Evolutionary conservation across 2,329 filamentous ascomycete genomes (phyloP).

Genomic region (Penicillium occitanis): DNA sequence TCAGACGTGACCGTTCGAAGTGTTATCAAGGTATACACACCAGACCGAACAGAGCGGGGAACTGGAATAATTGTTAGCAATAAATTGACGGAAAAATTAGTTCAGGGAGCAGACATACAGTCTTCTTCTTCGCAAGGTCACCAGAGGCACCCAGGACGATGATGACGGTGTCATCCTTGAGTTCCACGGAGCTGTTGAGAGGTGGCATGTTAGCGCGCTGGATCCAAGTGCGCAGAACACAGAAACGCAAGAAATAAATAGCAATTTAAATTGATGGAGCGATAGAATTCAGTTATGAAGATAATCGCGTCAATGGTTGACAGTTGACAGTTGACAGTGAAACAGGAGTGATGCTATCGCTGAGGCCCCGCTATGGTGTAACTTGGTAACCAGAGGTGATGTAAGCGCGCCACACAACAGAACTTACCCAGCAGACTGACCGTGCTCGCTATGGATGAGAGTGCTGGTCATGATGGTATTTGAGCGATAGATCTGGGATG

Average conservation of each 20-base stretch:
- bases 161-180: conserved; percentile 98
- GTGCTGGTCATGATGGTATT: conserved; percentile 51
- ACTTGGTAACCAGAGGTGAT: conserved; percentile 31
- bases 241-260: neutral
- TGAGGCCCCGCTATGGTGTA: conserved; percentile 16
- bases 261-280: neutral
- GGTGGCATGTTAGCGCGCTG: conserved; percentile 41
- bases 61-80: conserved; percentile 53
- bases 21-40: conserved; percentile 59
- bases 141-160: conserved; percentile 95
- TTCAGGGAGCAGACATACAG: conserved; percentile 56
- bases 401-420: conserved; percentile 36
- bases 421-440: conserved; percentile 55
- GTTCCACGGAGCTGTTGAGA: conserved; percentile 72
- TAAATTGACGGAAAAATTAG: conserved; percentile 26
- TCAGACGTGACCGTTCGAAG: conserved; percentile 2
- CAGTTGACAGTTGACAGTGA: neutral
- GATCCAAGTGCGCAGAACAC: neutral
- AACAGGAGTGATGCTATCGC: neutral
- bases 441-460: conserved; percentile 52
- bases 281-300: neutral
- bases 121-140: conserved; percentile 99
- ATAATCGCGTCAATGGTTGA: neutral
- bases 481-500: neutral
- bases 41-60: conserved; percentile 94